phyloP scores from a whole-genome alignment of 192 early-diverging fungal genomes.

The Dimargaris verticillata region DNA sequence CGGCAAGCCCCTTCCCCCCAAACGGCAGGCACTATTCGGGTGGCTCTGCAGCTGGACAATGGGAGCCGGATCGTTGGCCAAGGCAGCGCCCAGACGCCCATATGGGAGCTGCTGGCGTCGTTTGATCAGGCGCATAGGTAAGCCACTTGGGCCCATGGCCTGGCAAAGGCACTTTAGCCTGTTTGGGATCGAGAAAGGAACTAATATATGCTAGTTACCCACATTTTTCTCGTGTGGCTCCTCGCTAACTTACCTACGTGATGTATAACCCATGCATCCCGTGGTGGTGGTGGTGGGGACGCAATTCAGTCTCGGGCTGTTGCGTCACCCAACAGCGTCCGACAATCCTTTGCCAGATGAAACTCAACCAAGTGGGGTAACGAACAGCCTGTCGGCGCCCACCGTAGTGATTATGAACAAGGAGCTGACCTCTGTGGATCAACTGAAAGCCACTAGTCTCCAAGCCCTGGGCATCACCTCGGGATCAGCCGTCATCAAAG shows the following conservation, averaged over 20 bases:
- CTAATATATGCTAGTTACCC: too few species aligned
- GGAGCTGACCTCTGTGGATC: constrained; percentile 37
- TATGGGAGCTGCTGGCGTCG: constrained; percentile 38
- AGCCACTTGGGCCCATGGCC: constrained; percentile 14
- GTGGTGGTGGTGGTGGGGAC: too few species aligned
- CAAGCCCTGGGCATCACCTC: constrained; percentile 44
- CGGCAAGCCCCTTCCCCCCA: neutral
- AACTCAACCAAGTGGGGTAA: too few species aligned
- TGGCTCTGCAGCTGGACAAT: constrained; percentile 65
- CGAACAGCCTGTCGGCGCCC: constrained; percentile 1
- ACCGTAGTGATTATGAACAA: constrained; percentile 18
- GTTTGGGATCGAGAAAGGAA: too few species aligned
- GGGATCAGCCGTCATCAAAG: constrained; percentile 50
- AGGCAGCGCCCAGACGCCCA: constrained; percentile 33
- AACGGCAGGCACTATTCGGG: constrained; percentile 21
- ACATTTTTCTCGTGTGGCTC: too few species aligned
- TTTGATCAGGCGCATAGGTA: neutral
- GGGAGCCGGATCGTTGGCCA: constrained; percentile 43
- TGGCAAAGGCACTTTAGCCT: too few species aligned
- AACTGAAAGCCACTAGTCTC: constrained; percentile 50
- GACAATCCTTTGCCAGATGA: too few species aligned
- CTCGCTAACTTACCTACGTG: too few species aligned
- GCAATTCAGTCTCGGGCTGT: too few species aligned
- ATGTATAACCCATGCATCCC: too few species aligned
- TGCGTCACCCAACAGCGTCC: too few species aligned